Evolutionary conservation across 345 rosid species (phyloP).

Genomic region (Gynandropsis gynandra): DNA sequence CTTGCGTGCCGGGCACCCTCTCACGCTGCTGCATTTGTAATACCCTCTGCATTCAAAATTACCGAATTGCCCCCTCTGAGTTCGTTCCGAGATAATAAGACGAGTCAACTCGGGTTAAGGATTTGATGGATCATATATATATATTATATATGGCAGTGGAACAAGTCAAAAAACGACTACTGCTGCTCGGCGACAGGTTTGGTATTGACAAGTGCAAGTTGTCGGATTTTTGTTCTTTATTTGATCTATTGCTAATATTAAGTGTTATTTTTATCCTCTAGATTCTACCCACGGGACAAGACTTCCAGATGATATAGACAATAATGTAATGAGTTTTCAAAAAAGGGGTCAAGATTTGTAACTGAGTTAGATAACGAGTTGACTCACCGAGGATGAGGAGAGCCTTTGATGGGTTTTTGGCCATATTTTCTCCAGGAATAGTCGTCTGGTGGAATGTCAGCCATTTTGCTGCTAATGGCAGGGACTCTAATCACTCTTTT

Average conservation of each 20-base stretch:
- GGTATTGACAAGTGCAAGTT: conserved; percentile 8
- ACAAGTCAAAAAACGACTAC: conserved; percentile 20
- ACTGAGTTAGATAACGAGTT: not conserved
- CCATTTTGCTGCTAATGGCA: conserved; percentile 75
- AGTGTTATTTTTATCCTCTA: not conserved
- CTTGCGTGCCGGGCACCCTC: conserved; percentile 91
- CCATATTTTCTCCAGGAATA: conserved; percentile 96
- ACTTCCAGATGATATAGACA: not conserved
- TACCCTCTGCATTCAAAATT: conserved; percentile 54
- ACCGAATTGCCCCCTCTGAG: conserved; percentile 8
- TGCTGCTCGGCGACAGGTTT: conserved; percentile 22
- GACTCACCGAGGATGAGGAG: conserved; percentile 92
- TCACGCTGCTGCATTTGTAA: conserved; percentile 84
- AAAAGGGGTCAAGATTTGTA: too few relatives aligned
- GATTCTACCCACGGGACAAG: conserved; percentile 2
- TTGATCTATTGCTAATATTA: not conserved
- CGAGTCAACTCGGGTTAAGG: conserved; percentile 6
- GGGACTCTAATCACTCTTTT: conserved; percentile 70
- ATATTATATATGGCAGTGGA: not conserved
- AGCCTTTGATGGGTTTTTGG: conserved; percentile 95
- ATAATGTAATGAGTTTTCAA: too few relatives aligned
- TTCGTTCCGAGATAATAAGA: not conserved
- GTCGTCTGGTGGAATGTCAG: conserved; percentile 88
- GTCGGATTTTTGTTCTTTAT: conserved; percentile 11
- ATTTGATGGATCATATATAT: too few relatives aligned